A percentile compares a stretch with the other conserved stretches of the same genome.
phyloP scores from a whole-genome alignment of 1,284 basidiomycete genomes.

The Pterula multifida region DNA sequence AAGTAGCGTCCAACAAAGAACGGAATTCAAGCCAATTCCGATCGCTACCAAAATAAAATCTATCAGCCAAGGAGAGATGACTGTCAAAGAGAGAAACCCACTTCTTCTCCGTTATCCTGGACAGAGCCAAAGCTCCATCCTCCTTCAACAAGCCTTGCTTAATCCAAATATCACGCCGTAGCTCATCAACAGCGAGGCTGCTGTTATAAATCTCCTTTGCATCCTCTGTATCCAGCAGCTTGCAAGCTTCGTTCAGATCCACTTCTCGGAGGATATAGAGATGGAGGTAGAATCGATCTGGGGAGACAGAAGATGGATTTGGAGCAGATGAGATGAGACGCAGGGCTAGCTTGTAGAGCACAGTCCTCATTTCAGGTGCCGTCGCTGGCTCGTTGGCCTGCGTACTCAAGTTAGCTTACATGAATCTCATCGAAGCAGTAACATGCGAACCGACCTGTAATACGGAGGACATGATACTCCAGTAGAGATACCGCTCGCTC shows the following conservation, averaged over 20 bases:
- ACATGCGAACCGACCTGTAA: constrained; percentile 43
- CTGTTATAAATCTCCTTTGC: constrained; percentile 56
- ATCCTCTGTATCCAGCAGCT: constrained; percentile 54
- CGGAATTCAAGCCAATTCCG: constrained; percentile 81
- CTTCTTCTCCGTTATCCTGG: constrained; percentile 46
- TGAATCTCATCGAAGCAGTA: not conserved
- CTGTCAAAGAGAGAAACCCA: constrained; percentile 20
- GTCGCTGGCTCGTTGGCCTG: constrained; percentile 57
- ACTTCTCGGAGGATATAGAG: constrained; percentile 61
- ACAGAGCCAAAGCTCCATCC: constrained; percentile 46
- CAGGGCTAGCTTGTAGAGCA: constrained; percentile 64
- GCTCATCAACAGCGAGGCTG: constrained; percentile 63
- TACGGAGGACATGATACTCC: constrained; percentile 69
- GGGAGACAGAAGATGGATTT: constrained; percentile 45
- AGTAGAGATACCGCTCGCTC: constrained; percentile 72
- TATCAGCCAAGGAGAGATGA: too few species aligned
- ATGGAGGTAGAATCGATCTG: constrained; percentile 71
- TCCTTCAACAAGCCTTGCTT: constrained; percentile 39
- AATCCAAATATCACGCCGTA: constrained; percentile 59
- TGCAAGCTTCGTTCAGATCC: constrained; percentile 55
- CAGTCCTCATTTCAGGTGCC: constrained; percentile 42
- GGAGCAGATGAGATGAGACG: constrained; percentile 49
- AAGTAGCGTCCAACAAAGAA: constrained; percentile 56
- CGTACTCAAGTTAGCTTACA: not conserved
- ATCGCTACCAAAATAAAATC: constrained; percentile 35